phyloP scores from a whole-genome alignment of 495 filamentous ascomycete genomes.

The Aspergillus campestris region DNA sequence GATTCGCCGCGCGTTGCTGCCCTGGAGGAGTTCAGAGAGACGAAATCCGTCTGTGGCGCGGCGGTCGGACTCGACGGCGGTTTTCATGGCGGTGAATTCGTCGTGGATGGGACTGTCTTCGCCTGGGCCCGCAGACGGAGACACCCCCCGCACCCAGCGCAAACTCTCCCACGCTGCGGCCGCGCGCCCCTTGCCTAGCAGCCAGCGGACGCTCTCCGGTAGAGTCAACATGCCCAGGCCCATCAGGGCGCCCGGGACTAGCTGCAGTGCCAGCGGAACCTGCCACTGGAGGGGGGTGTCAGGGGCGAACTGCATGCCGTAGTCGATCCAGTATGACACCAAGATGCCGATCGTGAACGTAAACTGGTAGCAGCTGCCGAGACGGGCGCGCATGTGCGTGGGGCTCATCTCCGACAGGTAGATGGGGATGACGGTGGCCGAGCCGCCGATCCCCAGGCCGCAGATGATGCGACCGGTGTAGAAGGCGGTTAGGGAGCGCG shows the following conservation, averaged over 20 bases:
- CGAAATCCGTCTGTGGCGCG: constrained; percentile 34
- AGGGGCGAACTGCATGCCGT: constrained; percentile 47
- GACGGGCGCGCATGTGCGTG: constrained; percentile 43
- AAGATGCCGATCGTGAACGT: constrained; percentile 46
- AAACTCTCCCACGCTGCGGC: constrained; percentile 38
- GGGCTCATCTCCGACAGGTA: constrained; percentile 51
- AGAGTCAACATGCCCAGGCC: constrained; percentile 42
- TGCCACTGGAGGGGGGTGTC: constrained; percentile 46
- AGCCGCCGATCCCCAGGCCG: constrained; percentile 49
- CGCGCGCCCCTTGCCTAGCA: constrained; percentile 33
- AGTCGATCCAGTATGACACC: constrained; percentile 46
- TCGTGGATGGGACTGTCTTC: constrained; percentile 15
- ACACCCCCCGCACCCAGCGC: constrained; percentile 37
- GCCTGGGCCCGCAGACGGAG: constrained; percentile 15
- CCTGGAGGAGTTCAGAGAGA: constrained; percentile 31
- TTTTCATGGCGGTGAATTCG: constrained; percentile 40
- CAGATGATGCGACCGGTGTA: constrained; percentile 44
- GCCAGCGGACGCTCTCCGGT: constrained; percentile 45
- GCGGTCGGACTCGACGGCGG: constrained; percentile 35
- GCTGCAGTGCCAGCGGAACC: constrained; percentile 45
- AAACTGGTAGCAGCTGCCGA: constrained; percentile 46
- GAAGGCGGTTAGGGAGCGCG: constrained; percentile 32
- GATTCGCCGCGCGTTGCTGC: constrained; percentile 36
- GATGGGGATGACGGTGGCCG: constrained; percentile 49
- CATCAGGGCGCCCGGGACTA: constrained; percentile 41